phyloP scores from a whole-genome alignment of 2,329 filamentous ascomycete genomes.

The Colletotrichum cereale region DNA sequence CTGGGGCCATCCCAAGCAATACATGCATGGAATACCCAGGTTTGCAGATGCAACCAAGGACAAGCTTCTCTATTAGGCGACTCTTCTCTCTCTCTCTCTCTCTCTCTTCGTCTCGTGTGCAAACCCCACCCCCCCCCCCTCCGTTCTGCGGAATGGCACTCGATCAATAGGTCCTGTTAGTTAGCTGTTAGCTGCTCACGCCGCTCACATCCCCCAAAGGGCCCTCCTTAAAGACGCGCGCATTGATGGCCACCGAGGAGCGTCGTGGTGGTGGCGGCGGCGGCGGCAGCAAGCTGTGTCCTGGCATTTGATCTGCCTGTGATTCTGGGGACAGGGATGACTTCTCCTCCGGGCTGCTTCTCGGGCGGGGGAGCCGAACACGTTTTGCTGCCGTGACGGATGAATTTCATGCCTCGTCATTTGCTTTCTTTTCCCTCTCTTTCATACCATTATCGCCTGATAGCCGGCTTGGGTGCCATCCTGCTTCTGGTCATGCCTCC shows the following conservation, averaged over 20 bases:
- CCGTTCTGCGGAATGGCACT: conserved; percentile 6
- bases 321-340: conserved; percentile 2
- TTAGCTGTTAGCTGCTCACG: neutral
- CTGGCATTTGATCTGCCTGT: neutral
- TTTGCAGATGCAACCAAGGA: conserved; percentile 28
- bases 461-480: conserved; percentile 2
- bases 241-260: neutral
- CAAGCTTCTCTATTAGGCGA: conserved; percentile 37
- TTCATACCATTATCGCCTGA: neutral
- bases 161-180: neutral
- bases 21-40: conserved; percentile 20
- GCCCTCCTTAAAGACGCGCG: neutral
- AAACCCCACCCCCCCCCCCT: conserved; percentile 4
- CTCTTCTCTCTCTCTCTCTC: neutral
- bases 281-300: neutral
- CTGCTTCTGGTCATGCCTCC: neutral
- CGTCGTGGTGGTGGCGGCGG: no score
- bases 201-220: neutral
- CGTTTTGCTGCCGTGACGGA: conserved; percentile 18
- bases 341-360: conserved; percentile 1
- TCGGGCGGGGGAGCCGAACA: conserved; percentile 4
- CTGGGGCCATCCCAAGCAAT: conserved; percentile 22
- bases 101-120: no score
- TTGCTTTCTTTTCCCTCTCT: neutral
- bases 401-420: conserved; percentile 6